Evolutionary conservation across 495 filamentous ascomycete species (phyloP), one percentile per base, ranked within the genome.

Genomic region (Aspergillus diversus): DNA sequence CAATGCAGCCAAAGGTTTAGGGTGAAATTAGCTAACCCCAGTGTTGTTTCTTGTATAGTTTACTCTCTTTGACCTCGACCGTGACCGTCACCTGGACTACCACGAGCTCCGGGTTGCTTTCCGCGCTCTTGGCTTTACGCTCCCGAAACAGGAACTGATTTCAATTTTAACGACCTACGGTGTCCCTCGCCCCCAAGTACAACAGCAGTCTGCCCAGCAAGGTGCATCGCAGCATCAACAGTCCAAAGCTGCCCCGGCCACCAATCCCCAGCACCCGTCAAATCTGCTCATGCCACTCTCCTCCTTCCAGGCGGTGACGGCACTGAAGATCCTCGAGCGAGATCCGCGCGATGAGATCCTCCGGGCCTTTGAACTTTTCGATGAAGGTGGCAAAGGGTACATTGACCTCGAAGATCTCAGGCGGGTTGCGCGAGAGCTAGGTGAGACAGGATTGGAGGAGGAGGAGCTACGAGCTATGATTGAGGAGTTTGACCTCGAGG

Each of bases 81-180:
- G 94, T 78, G 93, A 98, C 81, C 84, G 87, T 56, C 85, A 90
- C 69, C 92, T 98, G 66, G 93, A 97, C 76, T 97, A 97, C 86
- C 93, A 97, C 76, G 94, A 98, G 76, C 91, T 98, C 73, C 93
- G 95, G 80, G 96, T 97, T 81, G 92, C 95, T 63, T 92, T 97
- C 73, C 95, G 96, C 79, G 94, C 94, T 7, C 87, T 98, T 15
- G 94, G 94, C 66, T 98, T 98, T 83, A 93, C 92, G 57, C 84
- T 92, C 48, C 85, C 90, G 33, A 96, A 96, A 77, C 75, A 86
- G 66, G 92, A 96, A 70, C 89, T 96, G 55, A 85, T 92, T 67
- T 75, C 79, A 51, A 83, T 93, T 60, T 85, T 97, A 15, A 88
- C 87, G 56, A 86, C 86, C 17, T 85, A 94, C 75, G 92, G 91